Evolutionary conservation across 305 asterid species (phyloP).

Genomic region (Withania somnifera): DNA sequence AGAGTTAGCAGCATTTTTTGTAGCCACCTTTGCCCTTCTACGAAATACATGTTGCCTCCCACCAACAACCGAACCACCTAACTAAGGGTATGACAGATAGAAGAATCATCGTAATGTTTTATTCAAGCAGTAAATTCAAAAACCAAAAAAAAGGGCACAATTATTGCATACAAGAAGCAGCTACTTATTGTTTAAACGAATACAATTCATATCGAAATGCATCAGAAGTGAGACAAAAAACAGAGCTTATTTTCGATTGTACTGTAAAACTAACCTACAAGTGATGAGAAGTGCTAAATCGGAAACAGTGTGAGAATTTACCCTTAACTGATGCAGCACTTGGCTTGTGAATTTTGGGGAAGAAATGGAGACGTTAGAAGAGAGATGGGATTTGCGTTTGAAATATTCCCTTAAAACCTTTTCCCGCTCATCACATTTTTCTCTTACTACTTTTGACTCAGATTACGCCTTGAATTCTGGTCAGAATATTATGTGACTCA

Average conservation of each 20-base stretch:
- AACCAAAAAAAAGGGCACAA: background rate
- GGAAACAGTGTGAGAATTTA: background rate
- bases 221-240: background rate
- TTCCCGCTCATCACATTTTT: background rate
- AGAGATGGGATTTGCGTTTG: constrained; percentile 1
- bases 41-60: too few species aligned
- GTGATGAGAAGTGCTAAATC: background rate
- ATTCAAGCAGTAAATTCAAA: background rate
- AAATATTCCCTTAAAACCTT: background rate
- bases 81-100: too few species aligned
- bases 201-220: background rate
- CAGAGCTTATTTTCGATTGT: too few species aligned
- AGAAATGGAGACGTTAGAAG: background rate
- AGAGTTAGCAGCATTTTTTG: too few species aligned
- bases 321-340: background rate
- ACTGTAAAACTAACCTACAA: background rate
- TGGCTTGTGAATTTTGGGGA: background rate
- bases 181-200: background rate
- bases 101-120: too few species aligned
- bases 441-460: too few species aligned
- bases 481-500: background rate
- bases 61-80: too few species aligned
- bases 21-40: too few species aligned
- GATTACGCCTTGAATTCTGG: too few species aligned
- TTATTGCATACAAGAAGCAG: background rate